Base-by-base conservation (phyloP, 352 stramenopile genomes). In the Pythium utonaiense region DNA sequence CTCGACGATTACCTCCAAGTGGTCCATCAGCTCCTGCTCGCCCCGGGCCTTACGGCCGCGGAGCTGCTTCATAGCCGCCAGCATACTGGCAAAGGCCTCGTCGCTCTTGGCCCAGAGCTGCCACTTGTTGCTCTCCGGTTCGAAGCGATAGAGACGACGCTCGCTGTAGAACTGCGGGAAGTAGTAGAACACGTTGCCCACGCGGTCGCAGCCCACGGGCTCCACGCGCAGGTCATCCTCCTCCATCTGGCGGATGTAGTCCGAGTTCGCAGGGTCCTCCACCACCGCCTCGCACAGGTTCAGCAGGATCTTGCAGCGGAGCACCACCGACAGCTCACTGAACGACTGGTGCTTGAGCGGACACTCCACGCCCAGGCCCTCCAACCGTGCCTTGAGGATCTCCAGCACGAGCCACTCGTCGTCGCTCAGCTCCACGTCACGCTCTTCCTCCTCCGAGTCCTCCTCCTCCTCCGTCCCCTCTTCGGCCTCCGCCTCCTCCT, bases 111-210 rank as follows among this genome's bases (percentile, higher is more conserved):
- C 85, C 85, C 85, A 95, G 9, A 95, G 57, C n/a, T 57, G 57
- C 85, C 85, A 95, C 25, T 79, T 52, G 10, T 77, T 62, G 19
- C 70, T 82, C 45, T 75, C 64, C 14, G 57, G 27, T 31, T 85
- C 64, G 21, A 88, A 61, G 30, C 80, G 75, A 64, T 95, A 95
- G 42, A 95, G 53, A 47, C 85, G 80, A 6, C 85, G 79, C 60
- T 95, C 85, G 53, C 89, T 76, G 59, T 91, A 95, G 55, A 95
- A 95, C 69, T 95, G 83, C 8, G 85, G 80, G 52, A 92, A 95
- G 64, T 91, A 95, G 52, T 83, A 95, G 61, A 80, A 95, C 9
- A 79, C 48, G 33, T 93, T 92, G 12, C 85, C 85, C 13, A 70
- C 75, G 12, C 85, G 85, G 48, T 95, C 85, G 13, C 78, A 75